A percentile compares a stretch with the other conserved stretches of the same genome.
Evolutionary conservation across 2,329 filamentous ascomycete genomes (phyloP).

Genomic region (Kalmusia sp.): DNA sequence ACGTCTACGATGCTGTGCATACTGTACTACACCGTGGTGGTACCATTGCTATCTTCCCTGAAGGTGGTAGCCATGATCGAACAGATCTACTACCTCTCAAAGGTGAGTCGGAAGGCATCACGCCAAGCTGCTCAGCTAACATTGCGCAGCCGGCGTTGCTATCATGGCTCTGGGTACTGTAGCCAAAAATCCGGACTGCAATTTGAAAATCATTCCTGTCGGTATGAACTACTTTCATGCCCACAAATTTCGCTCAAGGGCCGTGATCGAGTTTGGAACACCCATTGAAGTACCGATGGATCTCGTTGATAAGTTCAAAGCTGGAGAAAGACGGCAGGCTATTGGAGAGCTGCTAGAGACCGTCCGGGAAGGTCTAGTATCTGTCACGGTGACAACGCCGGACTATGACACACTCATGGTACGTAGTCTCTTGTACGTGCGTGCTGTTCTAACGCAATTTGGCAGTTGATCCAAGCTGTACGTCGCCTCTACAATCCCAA

Average conservation of each 20-base stretch:
- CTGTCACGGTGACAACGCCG: constrained; percentile 89
- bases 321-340: constrained; percentile 75
- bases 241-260: constrained; percentile 96
- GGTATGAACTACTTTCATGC: constrained; percentile 99
- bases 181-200: constrained; percentile 83
- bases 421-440: constrained; percentile 8
- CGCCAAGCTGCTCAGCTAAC: constrained; percentile 21
- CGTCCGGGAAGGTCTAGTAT: constrained; percentile 82
- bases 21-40: constrained; percentile 80
- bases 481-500: constrained; percentile 92
- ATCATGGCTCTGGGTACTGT: constrained; percentile 96
- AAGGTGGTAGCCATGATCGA: constrained; percentile 94
- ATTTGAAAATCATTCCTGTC: constrained; percentile 91
- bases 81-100: constrained; percentile 91
- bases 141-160: constrained; percentile 77
- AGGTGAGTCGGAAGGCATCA: constrained; percentile 20
- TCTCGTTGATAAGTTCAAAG: constrained; percentile 84
- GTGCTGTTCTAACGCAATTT: constrained; percentile 34
- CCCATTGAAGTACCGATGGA: constrained; percentile 85
- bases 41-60: constrained; percentile 95
- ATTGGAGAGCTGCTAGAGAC: constrained; percentile 85
- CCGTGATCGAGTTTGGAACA: constrained; percentile 92
- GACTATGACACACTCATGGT: constrained; percentile 96
- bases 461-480: constrained; percentile 84
- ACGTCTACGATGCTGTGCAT: constrained; percentile 94